Base-by-base conservation (phyloP, 345 rosid species). In the Excoecaria cochinchinensis region DNA sequence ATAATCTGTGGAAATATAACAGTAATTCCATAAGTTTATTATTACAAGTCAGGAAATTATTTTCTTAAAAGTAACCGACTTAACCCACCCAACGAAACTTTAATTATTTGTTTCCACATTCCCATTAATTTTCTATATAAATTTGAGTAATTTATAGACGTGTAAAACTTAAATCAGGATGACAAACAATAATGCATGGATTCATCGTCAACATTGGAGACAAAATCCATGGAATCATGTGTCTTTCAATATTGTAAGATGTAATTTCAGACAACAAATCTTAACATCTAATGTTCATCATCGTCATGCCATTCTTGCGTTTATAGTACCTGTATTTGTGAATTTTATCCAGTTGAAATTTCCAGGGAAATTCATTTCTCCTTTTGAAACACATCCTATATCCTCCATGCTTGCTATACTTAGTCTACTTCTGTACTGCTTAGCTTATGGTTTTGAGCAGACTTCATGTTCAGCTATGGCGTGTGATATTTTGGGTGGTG, bases 391-490 rank as follows among this genome's bases (percentile, higher is more conserved):
- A 8, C 70, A 66, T 17, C 70, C 70, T n/a, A 4, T 42, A 31
- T 40, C 70, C 52, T 11, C 70, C 52, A 66, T 44, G 52, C 52
- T 47, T 66, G 50, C 52, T 66, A 46, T 66, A 11, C 11, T n/a
- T 42, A 46, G 70, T 66, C n/a, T 66, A 66, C 51, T 66, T 42
- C 15, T 66, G 50, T 66, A 66, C 46, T 44, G 70, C 21, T 66
- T 46, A 19, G 52, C 70, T 3, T 66, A 42, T 12, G 53, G 14
- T 42, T 22, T 47, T 66, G 16, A 66, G 8, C 70, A n/a, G 16
- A n/a, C 31, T 42, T 44, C 46, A 42, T 44, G 52, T 12, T 61
- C 40, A 10, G 8, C 25, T 42, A 46, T 53, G 44, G 3, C 5
- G 44, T 11, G 8, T 44, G 5, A 42, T 42, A 8, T 66, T 46